Evolutionary conservation across 2,329 filamentous ascomycete species (phyloP), one percentile per base, ranked within the genome.

Genomic region (Microdochium bolleyi): DNA sequence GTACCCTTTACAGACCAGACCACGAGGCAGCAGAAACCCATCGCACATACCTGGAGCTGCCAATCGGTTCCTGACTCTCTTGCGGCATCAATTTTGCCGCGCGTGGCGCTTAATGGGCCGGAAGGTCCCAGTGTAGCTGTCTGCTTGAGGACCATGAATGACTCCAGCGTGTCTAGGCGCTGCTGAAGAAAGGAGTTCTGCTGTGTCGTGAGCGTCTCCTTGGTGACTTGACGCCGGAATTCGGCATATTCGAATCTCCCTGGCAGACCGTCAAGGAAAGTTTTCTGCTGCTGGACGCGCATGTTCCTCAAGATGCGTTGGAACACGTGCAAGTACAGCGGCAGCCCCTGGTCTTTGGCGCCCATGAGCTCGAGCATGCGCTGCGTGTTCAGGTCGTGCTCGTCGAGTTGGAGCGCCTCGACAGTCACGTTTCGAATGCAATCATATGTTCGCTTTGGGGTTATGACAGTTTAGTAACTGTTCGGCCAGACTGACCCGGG

Each of bases 331-430:
- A 84, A 72, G 57, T 87, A 87, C 0, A 87, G 69, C 0, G 82
- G 83, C 50, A 74, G 67, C 5, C 65, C 64, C 1, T 68, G 62
- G 1, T 67, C 64, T 0, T 67, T 71, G 19, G 82, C 73, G 0
- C 78, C 79, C 81, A 85, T 85, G 0, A 85, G 67, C 9, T 80
- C 76, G 11, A 81, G 65, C 75, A 86, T 82, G 0, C 79, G 69
- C 48, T 75, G 72, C 0, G 80, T 81, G 55, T 80, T 82, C 1
- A 87, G 71, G 32, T 83, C 67, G 0, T 62, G 55, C 30, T 81
- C 68, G 41, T 77, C 71, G 3, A 86, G 67, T 0, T 73, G 70
- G 3, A 86, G 69, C 1, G 73, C 70, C 8, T 77, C 66, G 0
- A 85, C 74, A 0, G 56, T 62, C 3, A 84, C 67, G 3, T 75